A percentile compares a stretch with the other conserved stretches of the same genome.
These are phyloP conservation scores for Truncatella angustata DNA, from an alignment of 2,329 filamentous ascomycete species.

Conservation along the genomic window DNA sequence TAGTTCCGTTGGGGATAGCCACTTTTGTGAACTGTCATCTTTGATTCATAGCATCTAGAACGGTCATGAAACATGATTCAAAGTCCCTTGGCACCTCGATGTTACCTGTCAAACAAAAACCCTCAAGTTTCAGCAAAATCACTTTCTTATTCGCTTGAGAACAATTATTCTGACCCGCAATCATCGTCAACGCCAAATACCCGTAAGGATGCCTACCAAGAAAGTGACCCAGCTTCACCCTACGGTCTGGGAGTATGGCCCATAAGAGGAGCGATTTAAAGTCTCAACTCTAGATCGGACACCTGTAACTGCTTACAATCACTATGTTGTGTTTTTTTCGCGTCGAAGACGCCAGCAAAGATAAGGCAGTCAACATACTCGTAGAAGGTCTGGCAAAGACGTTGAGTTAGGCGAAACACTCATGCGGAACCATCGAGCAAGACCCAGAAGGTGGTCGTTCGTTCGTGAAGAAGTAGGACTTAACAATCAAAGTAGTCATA, in stretches of 20 bases:
- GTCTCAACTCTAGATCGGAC: conserved; percentile 4
- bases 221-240: conserved; percentile 4
- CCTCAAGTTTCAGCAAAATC: not conserved
- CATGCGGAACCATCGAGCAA: conserved; percentile 38
- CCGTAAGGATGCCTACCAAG: not conserved
- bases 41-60: no score
- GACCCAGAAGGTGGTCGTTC: conserved; percentile 33
- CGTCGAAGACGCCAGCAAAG: not conserved
- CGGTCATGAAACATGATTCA: no score
- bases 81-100: no score
- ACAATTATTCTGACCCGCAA: not conserved
- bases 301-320: conserved; percentile 8
- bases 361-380: conserved; percentile 16
- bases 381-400: conserved; percentile 29
- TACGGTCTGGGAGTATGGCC: conserved; percentile 8
- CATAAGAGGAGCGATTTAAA: conserved; percentile 7
- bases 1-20: no score
- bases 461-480: conserved; percentile 33
- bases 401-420: conserved; percentile 34
- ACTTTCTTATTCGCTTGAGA: not conserved
- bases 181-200: no score
- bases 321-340: conserved; percentile 14
- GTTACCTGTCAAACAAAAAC: no score
- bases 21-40: no score
- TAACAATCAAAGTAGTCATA: conserved; percentile 32